Evolutionary conservation across 345 rosid genomes (phyloP), one percentile per base, ranked within the genome.

Genomic region (Kandelia obovata): DNA sequence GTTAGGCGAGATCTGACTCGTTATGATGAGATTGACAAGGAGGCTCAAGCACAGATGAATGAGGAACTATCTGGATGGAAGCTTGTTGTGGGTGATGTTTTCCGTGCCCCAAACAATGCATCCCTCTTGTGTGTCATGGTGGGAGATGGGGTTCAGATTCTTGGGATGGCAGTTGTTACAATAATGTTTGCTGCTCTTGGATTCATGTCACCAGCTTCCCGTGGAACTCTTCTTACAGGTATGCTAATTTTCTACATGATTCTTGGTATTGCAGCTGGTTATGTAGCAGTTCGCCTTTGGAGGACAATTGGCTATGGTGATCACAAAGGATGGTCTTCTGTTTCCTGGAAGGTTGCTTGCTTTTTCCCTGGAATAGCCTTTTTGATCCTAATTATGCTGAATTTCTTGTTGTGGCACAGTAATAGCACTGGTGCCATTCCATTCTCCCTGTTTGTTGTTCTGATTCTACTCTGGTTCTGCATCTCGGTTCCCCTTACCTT

Each of bases 21-120:
- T 6, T 91, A 91, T 61, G 97, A 91, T 85, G 97, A 91, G 75
- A 84, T 91, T 13, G 96, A 91, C 82, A 88, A 88, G 81, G 97
- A 91, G 70, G 95, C 97, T 58, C 95, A 91, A 63, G 95, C 92
- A 57, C 97, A 91, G 83, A 88, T 91, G 97, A 91, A 91, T 20
- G 95, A 91, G 82, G 97, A 91, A 83, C 78, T 88, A 58, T 91
- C 95, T 53, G 94, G 96, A 25, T 87, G 91, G 89, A 87, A 87
- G 71, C 91, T 87, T 68, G 89, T 91, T 25, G 93, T 88, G 2
- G 93, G 89, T 21, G 93, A 86, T 77, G 93, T 88, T 67, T 88
- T 88, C 76, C 87, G 90, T 52, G 85, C 86, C 52, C 93, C 93
- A 13, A 67, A 70, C 20, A 86, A 81, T 68, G 39, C 93, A 7